Evolutionary conservation across 345 rosid species (phyloP), one percentile per base, ranked within the genome.

Genomic region (Laguncularia racemosa): DNA sequence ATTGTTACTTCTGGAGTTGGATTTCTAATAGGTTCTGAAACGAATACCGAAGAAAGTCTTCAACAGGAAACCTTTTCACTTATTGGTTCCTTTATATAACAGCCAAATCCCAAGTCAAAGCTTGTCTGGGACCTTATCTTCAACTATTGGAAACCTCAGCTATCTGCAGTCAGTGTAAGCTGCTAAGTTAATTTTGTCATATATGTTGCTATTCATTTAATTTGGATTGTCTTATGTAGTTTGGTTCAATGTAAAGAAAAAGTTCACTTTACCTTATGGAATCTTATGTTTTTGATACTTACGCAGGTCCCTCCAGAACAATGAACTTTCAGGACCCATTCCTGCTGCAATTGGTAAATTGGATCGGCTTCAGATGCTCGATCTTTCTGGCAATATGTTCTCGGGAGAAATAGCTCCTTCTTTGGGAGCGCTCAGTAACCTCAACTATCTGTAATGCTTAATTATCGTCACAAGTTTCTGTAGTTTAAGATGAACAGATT

Each of bases 41-140:
- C 44, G 12, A 53, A 28, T 28, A 11, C 45, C 45, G 23, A 7
- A 33, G 11, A 12, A 44, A 53, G 17, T 26, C n/a, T 33, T 33
- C 40, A 33, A 33, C 11, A 33, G 40, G 40, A 33, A 33, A 33
- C 40, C 40, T 33, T 33, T 33, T 4, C 40, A 33, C 10, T 33
- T 33, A 10, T 33, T 4, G 11, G 4, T 33, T 63, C 48, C 26
- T 48, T 44, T 28, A 28, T 56, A 50, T 44, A 75, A 66, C 81
- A 91, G 98, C 64, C 96, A 78, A 60, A 83, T 91, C 75, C 98
- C 96, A 11, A 88, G 95, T 58, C 98, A 88, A 73, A 83, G 83
- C 77, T 69, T 90, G 72, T 85, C 87, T 44, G 97, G 97, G 59
- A 80, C 81, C 63, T 75, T 91, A 65, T 84, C 95, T 58, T 81